Evolutionary conservation across 2,329 filamentous ascomycete species (phyloP), one percentile per base, ranked within the genome.

Genomic region (Neofusicoccum umdonicola): DNA sequence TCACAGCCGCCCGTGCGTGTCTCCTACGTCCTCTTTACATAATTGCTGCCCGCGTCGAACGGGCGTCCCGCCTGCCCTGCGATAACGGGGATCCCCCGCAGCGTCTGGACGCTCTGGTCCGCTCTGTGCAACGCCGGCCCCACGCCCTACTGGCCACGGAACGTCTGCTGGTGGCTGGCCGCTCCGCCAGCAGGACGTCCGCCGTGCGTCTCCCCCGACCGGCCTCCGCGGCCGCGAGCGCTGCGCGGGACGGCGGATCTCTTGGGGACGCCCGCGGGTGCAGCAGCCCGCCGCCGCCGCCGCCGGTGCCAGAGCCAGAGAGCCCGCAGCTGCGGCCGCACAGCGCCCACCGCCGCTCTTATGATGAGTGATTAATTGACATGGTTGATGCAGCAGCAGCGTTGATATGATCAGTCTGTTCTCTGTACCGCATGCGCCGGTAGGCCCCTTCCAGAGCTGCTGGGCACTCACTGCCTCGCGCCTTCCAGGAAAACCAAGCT

Each of bases 401-500:
- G 56, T 60, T 60, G 56, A 60, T 34, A 60, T 60, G 44, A 52
- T 13, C 44, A 45, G 34, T 47, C 56, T 42, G 52, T 56, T 56
- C 52, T 58, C 54, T 58, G 56, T 42, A 37, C 56, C 56, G 56
- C 27, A 47, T 60, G 31, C 31, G 56, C 42, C 56, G 56, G 41
- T 47, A 47, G 56, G 41, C 41, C 56, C 42, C 56, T 47, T 37
- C 13, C 27, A 19, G 31, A 34, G 47, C 31, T 37, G 31, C 22
- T 34, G 42, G 47, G 56, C 56, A 45, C 41, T 47, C 61, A 56
- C 61, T 56, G 51, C 61, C 51, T 63, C 51, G 48, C 50, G 31
- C 51, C 34, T 63, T 63, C 61, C 61, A 56, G 61, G 51, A 56
- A 37, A 44, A 48, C 37, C 41, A 48, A 39, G n/a, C 61, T 63